These are phyloP conservation scores for Wickerhamiella slavikovae DNA, from an alignment of 805 yeast genomes.

Conservation along the genomic window DNA sequence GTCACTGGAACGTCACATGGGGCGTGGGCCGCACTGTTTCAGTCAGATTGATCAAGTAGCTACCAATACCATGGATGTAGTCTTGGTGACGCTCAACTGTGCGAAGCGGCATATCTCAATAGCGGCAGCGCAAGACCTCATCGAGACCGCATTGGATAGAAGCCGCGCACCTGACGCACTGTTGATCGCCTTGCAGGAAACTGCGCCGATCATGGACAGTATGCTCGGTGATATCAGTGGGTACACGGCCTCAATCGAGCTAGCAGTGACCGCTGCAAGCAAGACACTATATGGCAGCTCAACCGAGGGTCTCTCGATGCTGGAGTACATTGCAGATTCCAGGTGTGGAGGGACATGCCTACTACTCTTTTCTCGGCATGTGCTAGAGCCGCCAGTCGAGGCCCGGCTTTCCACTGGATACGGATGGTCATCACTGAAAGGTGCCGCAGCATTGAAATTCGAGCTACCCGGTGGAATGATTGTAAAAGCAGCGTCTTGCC, in stretches of 20 bases:
- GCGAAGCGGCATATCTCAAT: constrained; percentile 6
- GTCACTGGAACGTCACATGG: too few relatives aligned
- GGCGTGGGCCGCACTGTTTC: too few relatives aligned
- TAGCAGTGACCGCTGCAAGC: too few relatives aligned
- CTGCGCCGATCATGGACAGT: constrained; percentile 17
- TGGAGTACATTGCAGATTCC: constrained; percentile 8
- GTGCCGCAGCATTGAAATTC: constrained; percentile 53
- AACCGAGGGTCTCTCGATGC: too few relatives aligned
- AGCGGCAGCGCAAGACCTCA: constrained; percentile 2
- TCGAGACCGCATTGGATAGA: constrained; percentile 1
- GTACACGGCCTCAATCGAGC: too few relatives aligned
- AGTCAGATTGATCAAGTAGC: too few relatives aligned
- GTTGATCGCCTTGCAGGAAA: constrained; percentile 19
- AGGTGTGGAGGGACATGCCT: constrained; percentile 16
- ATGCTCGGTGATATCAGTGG: too few relatives aligned
- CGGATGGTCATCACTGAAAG: constrained; percentile 46
- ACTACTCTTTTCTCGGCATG: constrained; percentile 19
- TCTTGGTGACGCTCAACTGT: constrained; percentile 8
- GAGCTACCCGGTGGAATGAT: too few relatives aligned
- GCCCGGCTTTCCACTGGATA: too few relatives aligned
- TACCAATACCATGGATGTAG: constrained; percentile 1
- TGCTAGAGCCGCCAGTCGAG: constrained; percentile 13
- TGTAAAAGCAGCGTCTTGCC: constrained; percentile 49
- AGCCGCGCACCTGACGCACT: constrained; percentile 6
- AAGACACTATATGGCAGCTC: too few relatives aligned